phyloP scores from a whole-genome alignment of 225 moss, liverwort and hornwort species.

The Takakia lepidozioides region DNA sequence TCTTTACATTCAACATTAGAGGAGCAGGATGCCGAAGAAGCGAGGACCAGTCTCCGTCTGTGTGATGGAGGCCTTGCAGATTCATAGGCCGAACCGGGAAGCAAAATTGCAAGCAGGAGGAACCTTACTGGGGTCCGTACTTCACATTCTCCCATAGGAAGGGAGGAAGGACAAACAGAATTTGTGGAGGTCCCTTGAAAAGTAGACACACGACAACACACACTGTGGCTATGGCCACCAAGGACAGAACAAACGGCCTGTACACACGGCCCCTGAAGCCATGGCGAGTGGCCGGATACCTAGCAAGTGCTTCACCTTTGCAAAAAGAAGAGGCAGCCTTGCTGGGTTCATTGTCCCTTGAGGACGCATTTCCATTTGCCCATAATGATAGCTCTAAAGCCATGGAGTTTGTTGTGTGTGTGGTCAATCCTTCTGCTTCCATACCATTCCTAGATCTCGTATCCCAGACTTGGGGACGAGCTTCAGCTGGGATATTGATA shows the following conservation, averaged over 20 bases:
- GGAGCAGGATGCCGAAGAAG: too few relatives aligned
- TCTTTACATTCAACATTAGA: too few relatives aligned
- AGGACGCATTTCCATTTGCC: conserved; percentile 9
- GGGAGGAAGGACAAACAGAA: conserved; percentile 22
- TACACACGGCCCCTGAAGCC: conserved; percentile 26
- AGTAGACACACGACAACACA: conserved; percentile 80
- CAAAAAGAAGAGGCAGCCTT: conserved; percentile 18
- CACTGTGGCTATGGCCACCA: conserved; percentile 69
- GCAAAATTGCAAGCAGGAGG: too few relatives aligned
- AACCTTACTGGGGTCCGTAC: conserved; percentile 23
- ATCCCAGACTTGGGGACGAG: conserved; percentile 13
- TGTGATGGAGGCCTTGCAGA: too few relatives aligned
- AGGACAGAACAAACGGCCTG: conserved; percentile 70
- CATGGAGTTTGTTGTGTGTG: not conserved
- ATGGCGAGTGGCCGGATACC: conserved; percentile 18
- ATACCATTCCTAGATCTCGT: conserved; percentile 6
- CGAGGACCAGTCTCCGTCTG: too few relatives aligned
- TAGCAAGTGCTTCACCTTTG: too few relatives aligned
- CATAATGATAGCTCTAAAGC: conserved; percentile 28
- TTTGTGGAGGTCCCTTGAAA: conserved; percentile 43
- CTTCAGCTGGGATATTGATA: conserved; percentile 11
- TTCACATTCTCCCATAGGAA: conserved; percentile 56
- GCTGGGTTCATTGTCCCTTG: conserved; percentile 1
- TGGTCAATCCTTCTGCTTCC: not conserved
- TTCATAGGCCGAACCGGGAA: too few relatives aligned